Conservation (phyloP, 495 filamentous ascomycete genomes). For the Polyplosphaeria fusca region DNA sequence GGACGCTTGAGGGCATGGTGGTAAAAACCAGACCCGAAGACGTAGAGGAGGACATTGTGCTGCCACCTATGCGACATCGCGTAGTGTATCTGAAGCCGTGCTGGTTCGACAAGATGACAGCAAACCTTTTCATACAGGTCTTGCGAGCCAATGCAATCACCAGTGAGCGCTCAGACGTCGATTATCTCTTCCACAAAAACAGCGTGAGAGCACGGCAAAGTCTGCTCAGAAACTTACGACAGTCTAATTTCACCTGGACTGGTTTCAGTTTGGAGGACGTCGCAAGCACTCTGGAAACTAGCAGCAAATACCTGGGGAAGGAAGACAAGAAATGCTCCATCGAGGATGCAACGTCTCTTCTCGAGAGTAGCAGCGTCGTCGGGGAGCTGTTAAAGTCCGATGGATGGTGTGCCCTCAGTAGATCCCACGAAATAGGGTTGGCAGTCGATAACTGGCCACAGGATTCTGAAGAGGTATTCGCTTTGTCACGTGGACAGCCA, state of each 20-base stretch:
- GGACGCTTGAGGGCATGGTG: slow-evolving; percentile 70
- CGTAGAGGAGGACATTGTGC: slow-evolving; percentile 58
- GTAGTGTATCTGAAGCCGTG: slow-evolving; percentile 73
- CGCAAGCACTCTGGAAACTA: slow-evolving; percentile 57
- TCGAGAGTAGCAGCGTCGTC: slow-evolving; percentile 60
- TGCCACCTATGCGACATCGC: slow-evolving; percentile 69
- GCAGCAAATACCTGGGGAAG: slow-evolving; percentile 60
- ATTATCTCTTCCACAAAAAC: slow-evolving; percentile 82
- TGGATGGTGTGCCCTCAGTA: slow-evolving; percentile 63
- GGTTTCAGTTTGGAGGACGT: slow-evolving; percentile 67
- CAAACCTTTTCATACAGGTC: slow-evolving; percentile 80
- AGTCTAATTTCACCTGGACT: slow-evolving; percentile 88
- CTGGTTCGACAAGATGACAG: slow-evolving; percentile 75
- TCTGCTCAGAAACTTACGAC: slow-evolving; percentile 73
- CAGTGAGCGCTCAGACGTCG: slow-evolving; percentile 75
- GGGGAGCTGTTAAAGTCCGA: slow-evolving; percentile 54
- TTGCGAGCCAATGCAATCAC: slow-evolving; percentile 84
- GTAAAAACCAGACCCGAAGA: slow-evolving; percentile 74
- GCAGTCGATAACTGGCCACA: slow-evolving; percentile 60
- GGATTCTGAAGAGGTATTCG: slow-evolving; percentile 57
- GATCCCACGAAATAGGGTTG: slow-evolving; percentile 73
- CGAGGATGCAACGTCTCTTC: slow-evolving; percentile 59
- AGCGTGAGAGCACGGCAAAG: slow-evolving; percentile 62
- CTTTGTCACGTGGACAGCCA: slow-evolving; percentile 50
- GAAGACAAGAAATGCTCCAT: slow-evolving; percentile 50